Base-by-base conservation (phyloP, 495 filamentous ascomycete genomes). In the Penicillium antarcticum region DNA sequence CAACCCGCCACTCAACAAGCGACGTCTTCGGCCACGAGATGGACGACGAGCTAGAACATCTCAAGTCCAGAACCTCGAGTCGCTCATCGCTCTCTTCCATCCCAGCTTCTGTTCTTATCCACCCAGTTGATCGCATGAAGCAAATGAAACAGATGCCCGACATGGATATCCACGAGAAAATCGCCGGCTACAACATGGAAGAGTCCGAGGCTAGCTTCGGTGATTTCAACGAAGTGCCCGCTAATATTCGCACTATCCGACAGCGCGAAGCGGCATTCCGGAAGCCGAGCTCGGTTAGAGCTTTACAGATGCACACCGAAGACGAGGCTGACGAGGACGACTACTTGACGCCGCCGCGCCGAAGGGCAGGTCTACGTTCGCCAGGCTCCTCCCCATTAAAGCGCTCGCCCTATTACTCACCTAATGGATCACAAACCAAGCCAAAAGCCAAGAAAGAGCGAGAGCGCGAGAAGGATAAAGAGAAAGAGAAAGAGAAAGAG, bases 211-310 rank as follows among this genome's bases (percentile, higher is more conserved):
- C 53, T 19, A 60, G 40, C 39, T 58, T 61, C 36, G 51, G 60
- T 10, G 60, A 43, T 5, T 55, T 59, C 47, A 53, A 61, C 13
- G 51, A 57, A 24, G 51, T 45, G 0, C 33, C 62, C 14, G 58
- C 52, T 36, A 26, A 48, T 10, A 51, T 63, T 13, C 66, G 65
- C 4, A 62, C 62, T 5, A 63, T 71, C n/a, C 61, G 66, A 14
- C 66, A 70, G 26, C 68, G 68, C 1, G 66, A 74, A 46, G 67
- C 77, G 1, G 74, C 73, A 7, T 88, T 87, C 55, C 76, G 84
- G 42, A 88, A 88, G 8, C 83, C 88, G 1, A 89, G 87, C 32
- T 88, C 86, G 1, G 83, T 92, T 7, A 78, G 84, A 33, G 85
- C 85, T 1, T 84, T 94, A 73, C 88, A 92, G 60, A 88, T 92